Percentiles rank a stretch among this genome's conserved stretches.
Conservation (phyloP, 768 basidiomycete genomes). For the Kwoniella sp. region DNA sequence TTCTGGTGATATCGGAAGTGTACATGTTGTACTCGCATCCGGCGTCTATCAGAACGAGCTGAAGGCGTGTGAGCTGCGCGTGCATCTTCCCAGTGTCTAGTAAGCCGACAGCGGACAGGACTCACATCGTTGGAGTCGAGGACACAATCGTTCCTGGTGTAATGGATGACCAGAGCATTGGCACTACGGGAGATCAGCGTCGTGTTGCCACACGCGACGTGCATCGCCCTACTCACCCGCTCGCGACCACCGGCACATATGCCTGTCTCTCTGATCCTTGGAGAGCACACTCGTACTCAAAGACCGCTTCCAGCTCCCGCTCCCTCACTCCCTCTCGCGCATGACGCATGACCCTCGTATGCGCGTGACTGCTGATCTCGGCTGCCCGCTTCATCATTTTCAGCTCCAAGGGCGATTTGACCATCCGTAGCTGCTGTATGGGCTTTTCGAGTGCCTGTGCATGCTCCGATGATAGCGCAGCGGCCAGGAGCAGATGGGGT, state of each 20-base stretch:
- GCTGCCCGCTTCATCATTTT: constrained; percentile 76
- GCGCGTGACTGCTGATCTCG: constrained; percentile 77
- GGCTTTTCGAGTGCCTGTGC: constrained; percentile 61
- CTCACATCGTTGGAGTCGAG: constrained; percentile 64
- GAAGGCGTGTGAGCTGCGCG: background rate
- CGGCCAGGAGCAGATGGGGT: constrained; percentile 43
- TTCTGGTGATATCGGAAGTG: constrained; percentile 81
- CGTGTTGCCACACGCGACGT: background rate
- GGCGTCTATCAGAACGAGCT: constrained; percentile 73
- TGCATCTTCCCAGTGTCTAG: too few species aligned
- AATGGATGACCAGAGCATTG: constrained; percentile 88
- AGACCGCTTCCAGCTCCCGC: constrained; percentile 68
- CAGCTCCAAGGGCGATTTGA: constrained; percentile 78
- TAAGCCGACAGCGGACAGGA: background rate
- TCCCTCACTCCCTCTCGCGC: constrained; percentile 58
- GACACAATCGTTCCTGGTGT: constrained; percentile 82
- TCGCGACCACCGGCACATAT: constrained; percentile 97
- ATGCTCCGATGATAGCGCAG: constrained; percentile 54
- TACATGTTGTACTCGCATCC: constrained; percentile 90
- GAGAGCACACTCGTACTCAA: constrained; percentile 79
- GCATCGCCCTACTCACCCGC: constrained; percentile 62
- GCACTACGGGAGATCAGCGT: constrained; percentile 55
- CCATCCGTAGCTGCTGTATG: constrained; percentile 64
- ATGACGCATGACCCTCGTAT: constrained; percentile 80
- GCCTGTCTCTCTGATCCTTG: constrained; percentile 78